Percentiles rank a stretch among this genome's conserved stretches.
Conservation (phyloP, 192 early-diverging fungal species). For the Chytriomyces confervae region DNA sequence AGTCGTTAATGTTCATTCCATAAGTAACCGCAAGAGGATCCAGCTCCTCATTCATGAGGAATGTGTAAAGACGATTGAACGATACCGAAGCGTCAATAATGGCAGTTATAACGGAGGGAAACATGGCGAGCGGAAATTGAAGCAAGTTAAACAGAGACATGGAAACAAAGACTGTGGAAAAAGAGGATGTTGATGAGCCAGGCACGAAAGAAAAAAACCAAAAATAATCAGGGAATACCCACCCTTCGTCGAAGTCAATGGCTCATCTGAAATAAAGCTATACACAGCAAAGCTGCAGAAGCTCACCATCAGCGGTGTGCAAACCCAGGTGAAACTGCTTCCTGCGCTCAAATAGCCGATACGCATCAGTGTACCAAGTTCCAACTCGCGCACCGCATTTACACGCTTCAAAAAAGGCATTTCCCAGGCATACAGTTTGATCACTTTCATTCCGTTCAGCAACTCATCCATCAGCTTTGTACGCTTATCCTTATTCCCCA, state of each 20-base stretch:
- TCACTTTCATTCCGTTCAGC: conserved; percentile 89
- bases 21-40: conserved; percentile 68
- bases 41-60: conserved; percentile 82
- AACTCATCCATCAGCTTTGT: conserved; percentile 83
- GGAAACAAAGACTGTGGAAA: conserved; percentile 75
- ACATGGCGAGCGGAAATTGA: conserved; percentile 83
- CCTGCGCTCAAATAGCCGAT: conserved; percentile 73
- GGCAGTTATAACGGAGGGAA: conserved; percentile 81
- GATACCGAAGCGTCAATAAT: conserved; percentile 84
- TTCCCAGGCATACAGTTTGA: conserved; percentile 98
- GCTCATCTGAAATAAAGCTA: conserved; percentile 62
- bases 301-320: conserved; percentile 88
- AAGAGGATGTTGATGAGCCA: not conserved
- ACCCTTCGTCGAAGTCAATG: conserved; percentile 64
- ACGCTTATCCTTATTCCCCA: conserved; percentile 82
- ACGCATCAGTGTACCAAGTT: conserved; percentile 76
- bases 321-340: conserved; percentile 79
- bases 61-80: conserved; percentile 77
- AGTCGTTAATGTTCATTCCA: conserved; percentile 31
- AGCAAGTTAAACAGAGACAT: conserved; percentile 91
- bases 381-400: conserved; percentile 70
- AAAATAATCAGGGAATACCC: conserved; percentile 11
- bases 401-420: conserved; percentile 76
- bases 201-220: conserved; percentile 10
- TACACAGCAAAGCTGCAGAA: conserved; percentile 84